Base-by-base conservation (phyloP, 768 basidiomycete genomes). In the Pleurotus platypus region DNA sequence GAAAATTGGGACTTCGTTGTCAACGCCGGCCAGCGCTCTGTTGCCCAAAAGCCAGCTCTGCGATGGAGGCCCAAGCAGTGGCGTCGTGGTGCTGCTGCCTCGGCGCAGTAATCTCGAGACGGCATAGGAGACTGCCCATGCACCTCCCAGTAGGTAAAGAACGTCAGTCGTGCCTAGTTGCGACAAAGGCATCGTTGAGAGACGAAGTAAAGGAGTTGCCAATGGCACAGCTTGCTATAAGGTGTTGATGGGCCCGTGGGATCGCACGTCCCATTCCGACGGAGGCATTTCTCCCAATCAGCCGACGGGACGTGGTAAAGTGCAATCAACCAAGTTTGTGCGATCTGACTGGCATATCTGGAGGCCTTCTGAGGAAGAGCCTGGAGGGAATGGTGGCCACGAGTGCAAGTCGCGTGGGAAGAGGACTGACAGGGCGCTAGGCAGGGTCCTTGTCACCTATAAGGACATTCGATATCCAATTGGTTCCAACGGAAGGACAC, bases 31-130 rank as follows among this genome's bases (percentile, higher is more conserved):
- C 7, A 77, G 55, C 26, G 67, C 51, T 13, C 65, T 64, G 20
- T 64, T 64, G 13, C 83, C 83, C 55, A 78, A 77, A 13, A 82
- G 20, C 49, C 72, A 67, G 57, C 73, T 81, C 27, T 61, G 63
- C 43, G 71, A 72, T 1, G 67, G 66, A 2, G 83, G 83, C 1
- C 79, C 81, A 2, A 64, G 61, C 30, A 83, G 71, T 5, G 61
- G 67, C 0, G 77, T 79, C 0, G 68, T 67, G 11, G 26, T 16
- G 22, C 49, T 8, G 26, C 57, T 13, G 53, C 38, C 40, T 49
- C 15, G 42, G 11, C 42, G 42, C 13, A 45, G 42, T 3, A 7
- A 5, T 2, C 20, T 45, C 5, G 30, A 35, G 9, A 45, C 20
- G 11, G n/a, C 2, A 13, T 16, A 45, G 2, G 42, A n/a, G n/a